Evolutionary conservation across 768 basidiomycete genomes (phyloP), one percentile per base, ranked within the genome.

Genomic region (Xerocomus spinulosus): DNA sequence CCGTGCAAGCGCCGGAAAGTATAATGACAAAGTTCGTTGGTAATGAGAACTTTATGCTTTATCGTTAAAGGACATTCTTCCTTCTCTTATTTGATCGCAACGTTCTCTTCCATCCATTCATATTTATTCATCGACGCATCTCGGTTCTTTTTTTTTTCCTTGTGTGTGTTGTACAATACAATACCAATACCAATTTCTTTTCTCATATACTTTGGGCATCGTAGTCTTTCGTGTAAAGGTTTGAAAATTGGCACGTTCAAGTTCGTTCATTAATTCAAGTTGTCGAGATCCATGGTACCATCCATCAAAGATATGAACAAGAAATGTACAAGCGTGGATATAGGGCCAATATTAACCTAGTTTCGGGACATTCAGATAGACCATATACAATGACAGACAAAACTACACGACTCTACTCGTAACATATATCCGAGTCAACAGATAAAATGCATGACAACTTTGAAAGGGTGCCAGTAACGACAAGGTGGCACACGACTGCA

Each of bases 111-210:
- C 28, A 14, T 43, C 30, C 42, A 44, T 48, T 25, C 49, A 26
- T 64, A 62, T 58, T 47, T 64, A 64, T 56, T 48, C 44, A 45
- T 49, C 42, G 25, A 55, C 41, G 26, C 50, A 55, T 50, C 48
- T 21, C 9, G 43, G 49, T 40, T 40, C 45, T 48, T 42, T 30
- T 37, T 23, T n/a, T 5, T 42, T 46, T 56, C 40, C 44, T 50
- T 42, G 23, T 40, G 14, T 61, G 59, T n/a, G n/a, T n/a, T n/a
- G n/a, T 55, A 60, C 42, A 46, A 46, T 53, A 53, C 28, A 36
- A 35, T 39, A 25, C 44, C 60, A 53, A 47, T 29, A 30, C 17
- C 32, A 24, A 36, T 20, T 14, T 17, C 7, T 23, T 21, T 17
- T 20, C 30, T 23, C 37, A 28, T n/a, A n/a, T n/a, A n/a, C n/a